Evolutionary conservation across 495 filamentous ascomycete species (phyloP).

Genomic region (Penicilliopsis zonata): DNA sequence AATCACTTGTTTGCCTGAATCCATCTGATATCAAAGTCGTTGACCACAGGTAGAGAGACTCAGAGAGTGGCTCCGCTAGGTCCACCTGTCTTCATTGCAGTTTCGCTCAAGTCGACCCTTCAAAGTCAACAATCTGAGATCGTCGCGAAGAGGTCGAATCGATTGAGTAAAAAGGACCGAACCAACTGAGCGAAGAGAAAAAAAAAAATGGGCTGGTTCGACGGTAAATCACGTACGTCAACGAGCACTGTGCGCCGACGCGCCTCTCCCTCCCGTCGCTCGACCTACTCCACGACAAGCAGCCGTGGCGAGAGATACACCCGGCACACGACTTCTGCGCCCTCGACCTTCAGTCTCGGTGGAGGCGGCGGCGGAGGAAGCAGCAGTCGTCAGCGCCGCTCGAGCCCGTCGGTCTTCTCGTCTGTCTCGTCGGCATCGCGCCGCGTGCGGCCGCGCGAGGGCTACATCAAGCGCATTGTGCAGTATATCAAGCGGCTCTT

Average conservation of each 20-base stretch:
- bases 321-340: too few species aligned
- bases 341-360: conserved; percentile 41
- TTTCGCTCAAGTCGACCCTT: too few species aligned
- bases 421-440: conserved; percentile 42
- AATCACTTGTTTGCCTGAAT: too few species aligned
- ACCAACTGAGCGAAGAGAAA: background rate
- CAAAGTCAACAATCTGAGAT: too few species aligned
- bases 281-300: conserved; percentile 27
- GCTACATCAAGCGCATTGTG: conserved; percentile 59
- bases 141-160: too few species aligned
- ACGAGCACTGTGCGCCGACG: conserved; percentile 18
- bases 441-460: conserved; percentile 57
- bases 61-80: too few species aligned
- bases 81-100: too few species aligned
- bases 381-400: conserved; percentile 21
- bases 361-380: conserved; percentile 19
- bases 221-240: conserved; percentile 21
- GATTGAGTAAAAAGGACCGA: too few species aligned
- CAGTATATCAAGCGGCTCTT: conserved; percentile 60
- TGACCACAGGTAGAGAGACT: too few species aligned
- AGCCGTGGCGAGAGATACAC: too few species aligned
- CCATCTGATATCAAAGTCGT: too few species aligned
- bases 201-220: conserved; percentile 40
- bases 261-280: conserved; percentile 22
- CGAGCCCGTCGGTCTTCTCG: conserved; percentile 40